Base-by-base conservation (phyloP, 805 yeast species). In the Tetrapisispora iriomotensis region DNA sequence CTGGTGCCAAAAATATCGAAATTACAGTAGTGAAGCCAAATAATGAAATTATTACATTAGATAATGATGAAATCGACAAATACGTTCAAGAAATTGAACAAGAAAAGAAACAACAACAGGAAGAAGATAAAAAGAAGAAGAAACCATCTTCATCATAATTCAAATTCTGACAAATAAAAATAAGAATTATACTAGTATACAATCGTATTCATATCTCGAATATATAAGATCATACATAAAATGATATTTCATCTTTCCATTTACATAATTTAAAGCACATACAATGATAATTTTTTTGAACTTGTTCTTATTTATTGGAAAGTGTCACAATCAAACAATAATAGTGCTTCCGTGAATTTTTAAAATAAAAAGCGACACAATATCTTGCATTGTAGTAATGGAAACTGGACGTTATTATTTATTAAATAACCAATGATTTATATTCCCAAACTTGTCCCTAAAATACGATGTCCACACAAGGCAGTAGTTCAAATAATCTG, bases 1-100 rank as follows among this genome's bases (percentile, higher is more conserved):
- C 96, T 2, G 98, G 98, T 30, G 94, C 96, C 33, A 84, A 85
- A 60, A 92, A 92, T 62, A 88, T 92, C 57, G 98, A 92, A 65
- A 78, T 92, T 37, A 82, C 94, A 4, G 79, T 92, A 28, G 77
- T 90, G 74, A 76, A 75, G 45, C 83, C 96, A 23, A 77, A 75
- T 38, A 66, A 71, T 49, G 62, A 70, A 28, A 72, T 84, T 49
- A 72, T 72, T 46, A 64, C 66, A 39, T 71, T 88, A 55, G 64
- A 76, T 14, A 72, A 76, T 39, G 94, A 82, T 15, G 83, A 79
- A 48, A 78, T 88, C 47, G 81, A 77, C 49, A 70, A 70, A 42
- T 73, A 77, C 48, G 96, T 88, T 32, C 77, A 79, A 44, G 80
- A 77, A 51, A 82, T 90, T 43, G 96, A 88, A 65, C 81, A 74